A percentile compares a stretch with the other conserved stretches of the same genome.
phyloP scores from a whole-genome alignment of 495 filamentous ascomycete genomes.

The Hypomontagnella monticulosa region DNA sequence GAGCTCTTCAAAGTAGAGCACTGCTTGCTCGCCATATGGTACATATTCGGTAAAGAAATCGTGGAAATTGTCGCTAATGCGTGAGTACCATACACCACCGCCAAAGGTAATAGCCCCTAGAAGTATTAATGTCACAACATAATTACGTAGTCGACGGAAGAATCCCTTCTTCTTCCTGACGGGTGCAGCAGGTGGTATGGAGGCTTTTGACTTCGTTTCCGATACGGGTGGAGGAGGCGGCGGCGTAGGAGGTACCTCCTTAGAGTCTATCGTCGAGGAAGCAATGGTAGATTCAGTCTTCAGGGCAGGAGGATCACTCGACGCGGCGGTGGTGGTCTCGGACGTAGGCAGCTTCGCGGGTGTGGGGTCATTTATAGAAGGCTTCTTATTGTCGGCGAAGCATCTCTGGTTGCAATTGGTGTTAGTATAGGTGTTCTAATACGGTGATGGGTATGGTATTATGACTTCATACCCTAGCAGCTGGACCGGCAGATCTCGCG shows the following conservation, averaged over 20 bases:
- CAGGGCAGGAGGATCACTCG: conserved; percentile 58
- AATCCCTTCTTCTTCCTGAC: conserved; percentile 74
- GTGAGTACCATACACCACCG: conserved; percentile 88
- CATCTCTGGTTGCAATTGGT: conserved; percentile 56
- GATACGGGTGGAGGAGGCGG: conserved; percentile 58
- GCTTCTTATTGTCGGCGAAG: conserved; percentile 67
- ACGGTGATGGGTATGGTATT: neutral
- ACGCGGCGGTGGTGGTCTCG: conserved; percentile 61
- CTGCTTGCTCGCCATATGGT: conserved; percentile 91
- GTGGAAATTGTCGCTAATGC: conserved; percentile 96
- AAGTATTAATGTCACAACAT: conserved; percentile 75
- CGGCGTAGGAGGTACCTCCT: conserved; percentile 69
- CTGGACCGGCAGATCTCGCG: conserved; percentile 43
- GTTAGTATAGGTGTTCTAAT: conserved; percentile 7
- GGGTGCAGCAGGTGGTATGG: conserved; percentile 51
- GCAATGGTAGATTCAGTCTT: conserved; percentile 51
- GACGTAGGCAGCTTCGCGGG: conserved; percentile 66
- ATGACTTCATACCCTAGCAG: conserved; percentile 47
- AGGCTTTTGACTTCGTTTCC: conserved; percentile 5
- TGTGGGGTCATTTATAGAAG: conserved; percentile 58
- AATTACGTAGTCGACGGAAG: conserved; percentile 72
- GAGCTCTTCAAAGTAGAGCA: conserved; percentile 96
- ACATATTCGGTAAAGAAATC: conserved; percentile 99
- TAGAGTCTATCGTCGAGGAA: conserved; percentile 65
- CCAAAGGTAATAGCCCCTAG: conserved; percentile 81